Evolutionary conservation across 2,329 filamentous ascomycete genomes (phyloP).

Genomic region (Aspergillus piperis): DNA sequence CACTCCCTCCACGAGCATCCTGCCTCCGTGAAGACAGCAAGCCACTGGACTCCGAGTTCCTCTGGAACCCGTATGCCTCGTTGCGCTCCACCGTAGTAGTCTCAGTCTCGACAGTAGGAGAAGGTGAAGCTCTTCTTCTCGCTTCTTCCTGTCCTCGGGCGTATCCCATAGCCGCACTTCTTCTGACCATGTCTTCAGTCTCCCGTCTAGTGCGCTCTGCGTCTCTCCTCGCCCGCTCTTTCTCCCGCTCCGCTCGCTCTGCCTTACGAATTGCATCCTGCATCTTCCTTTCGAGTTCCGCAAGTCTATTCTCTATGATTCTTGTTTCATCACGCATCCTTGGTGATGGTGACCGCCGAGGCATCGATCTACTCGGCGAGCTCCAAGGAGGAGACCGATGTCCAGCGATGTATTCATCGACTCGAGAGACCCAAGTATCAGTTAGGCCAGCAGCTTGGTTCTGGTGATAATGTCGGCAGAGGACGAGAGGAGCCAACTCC

Average conservation of each 20-base stretch:
- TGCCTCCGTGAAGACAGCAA: not conserved
- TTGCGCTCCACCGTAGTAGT: not conserved
- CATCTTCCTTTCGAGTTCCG: not conserved
- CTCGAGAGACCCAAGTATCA: not conserved
- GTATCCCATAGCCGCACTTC: not conserved
- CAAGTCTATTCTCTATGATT: not conserved
- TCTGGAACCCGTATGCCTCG: not conserved
- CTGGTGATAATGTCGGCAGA: conserved; percentile 26
- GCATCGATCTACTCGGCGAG: too few relatives aligned
- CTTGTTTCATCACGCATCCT: not conserved
- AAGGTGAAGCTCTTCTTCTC: not conserved
- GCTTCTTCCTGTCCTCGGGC: not conserved
- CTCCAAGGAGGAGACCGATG: not conserved
- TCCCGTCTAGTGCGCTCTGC: not conserved
- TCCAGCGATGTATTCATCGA: not conserved
- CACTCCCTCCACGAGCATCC: not conserved
- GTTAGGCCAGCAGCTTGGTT: not conserved
- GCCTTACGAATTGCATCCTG: not conserved
- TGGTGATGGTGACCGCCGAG: not conserved
- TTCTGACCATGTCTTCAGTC: not conserved
- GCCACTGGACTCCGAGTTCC: not conserved
- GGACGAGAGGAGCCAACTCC: conserved; percentile 24
- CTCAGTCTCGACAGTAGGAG: not conserved
- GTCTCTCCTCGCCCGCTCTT: not conserved
- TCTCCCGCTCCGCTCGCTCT: not conserved